Conservation (phyloP, 306 rosid genomes). For the Psophocarpus tetragonolobus region DNA sequence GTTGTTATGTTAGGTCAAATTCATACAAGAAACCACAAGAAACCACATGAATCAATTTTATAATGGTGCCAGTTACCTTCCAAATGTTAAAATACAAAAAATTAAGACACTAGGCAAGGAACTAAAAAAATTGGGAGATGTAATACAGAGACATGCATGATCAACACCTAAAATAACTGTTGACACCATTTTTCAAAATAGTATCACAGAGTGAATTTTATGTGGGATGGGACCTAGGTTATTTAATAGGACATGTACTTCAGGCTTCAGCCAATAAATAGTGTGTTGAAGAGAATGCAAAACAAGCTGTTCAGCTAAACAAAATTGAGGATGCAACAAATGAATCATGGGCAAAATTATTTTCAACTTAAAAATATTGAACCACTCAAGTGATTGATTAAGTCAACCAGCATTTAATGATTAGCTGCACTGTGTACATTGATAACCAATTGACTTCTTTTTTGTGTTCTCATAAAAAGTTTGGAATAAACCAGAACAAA, state of each 20-base stretch:
- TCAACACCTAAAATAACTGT: neutral
- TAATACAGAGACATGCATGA: constrained; percentile 15
- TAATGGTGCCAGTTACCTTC: neutral
- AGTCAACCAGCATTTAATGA: neutral
- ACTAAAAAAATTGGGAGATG: constrained; percentile 5
- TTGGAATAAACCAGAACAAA: constrained; percentile 14
- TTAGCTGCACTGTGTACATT: neutral
- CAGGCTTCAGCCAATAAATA: neutral
- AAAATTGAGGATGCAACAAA: neutral
- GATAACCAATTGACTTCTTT: constrained; percentile 1
- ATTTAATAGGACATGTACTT: neutral
- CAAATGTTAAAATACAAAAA: constrained; percentile 20
- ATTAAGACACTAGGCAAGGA: constrained; percentile 2
- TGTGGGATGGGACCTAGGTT: neutral
- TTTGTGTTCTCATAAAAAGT: neutral
- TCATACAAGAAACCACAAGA: constrained; percentile 14
- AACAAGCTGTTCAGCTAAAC: neutral
- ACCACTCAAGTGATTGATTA: constrained; percentile 7
- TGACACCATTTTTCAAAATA: neutral
- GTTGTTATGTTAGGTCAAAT: constrained; percentile 25
- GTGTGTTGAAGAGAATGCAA: neutral
- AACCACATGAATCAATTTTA: constrained; percentile 8
- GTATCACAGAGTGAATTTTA: neutral
- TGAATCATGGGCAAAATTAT: neutral
- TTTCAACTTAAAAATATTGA: constrained; percentile 13